Conservation (phyloP, 768 basidiomycete genomes). For the Leucosporidium scottii region DNA sequence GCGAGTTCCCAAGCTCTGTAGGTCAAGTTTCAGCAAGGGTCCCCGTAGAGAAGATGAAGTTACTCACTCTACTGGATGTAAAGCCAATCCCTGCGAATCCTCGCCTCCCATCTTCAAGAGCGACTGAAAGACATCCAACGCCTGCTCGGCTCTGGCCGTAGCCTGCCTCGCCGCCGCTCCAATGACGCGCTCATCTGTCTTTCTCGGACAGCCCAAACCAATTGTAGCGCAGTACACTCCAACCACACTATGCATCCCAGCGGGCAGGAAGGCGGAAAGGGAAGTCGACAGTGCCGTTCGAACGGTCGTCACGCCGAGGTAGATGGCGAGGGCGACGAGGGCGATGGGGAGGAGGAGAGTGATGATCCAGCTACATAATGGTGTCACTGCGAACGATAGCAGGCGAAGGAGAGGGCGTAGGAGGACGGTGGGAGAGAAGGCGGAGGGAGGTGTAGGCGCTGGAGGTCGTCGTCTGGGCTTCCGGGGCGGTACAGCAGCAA, state of each 20-base stretch:
- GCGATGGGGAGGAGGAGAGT: not conserved
- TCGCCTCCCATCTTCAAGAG: constrained; percentile 27
- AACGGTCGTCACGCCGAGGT: constrained; percentile 18
- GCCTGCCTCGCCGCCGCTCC: constrained; percentile 23
- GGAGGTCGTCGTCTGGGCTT: too few species aligned
- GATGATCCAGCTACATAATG: too few species aligned
- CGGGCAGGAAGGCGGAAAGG: not conserved
- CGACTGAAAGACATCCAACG: constrained; percentile 36
- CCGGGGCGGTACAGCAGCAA: too few species aligned
- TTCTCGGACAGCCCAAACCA: not conserved
- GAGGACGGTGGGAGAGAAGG: too few species aligned
- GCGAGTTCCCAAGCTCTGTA: constrained; percentile 37
- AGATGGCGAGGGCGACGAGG: not conserved
- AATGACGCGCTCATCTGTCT: not conserved
- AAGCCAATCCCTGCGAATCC: constrained; percentile 4
- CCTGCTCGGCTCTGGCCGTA: constrained; percentile 24
- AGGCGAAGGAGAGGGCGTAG: too few species aligned
- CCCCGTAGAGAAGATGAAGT: not conserved
- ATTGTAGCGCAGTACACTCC: not conserved
- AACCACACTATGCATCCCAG: not conserved
- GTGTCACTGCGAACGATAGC: too few species aligned
- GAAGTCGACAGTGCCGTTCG: constrained; percentile 5
- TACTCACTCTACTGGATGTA: constrained; percentile 36
- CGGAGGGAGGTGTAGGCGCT: too few species aligned
- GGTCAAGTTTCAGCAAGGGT: not conserved